Evolutionary conservation across 1,284 basidiomycete species (phyloP).

Genomic region (Pyrrhoderma lamaoense): DNA sequence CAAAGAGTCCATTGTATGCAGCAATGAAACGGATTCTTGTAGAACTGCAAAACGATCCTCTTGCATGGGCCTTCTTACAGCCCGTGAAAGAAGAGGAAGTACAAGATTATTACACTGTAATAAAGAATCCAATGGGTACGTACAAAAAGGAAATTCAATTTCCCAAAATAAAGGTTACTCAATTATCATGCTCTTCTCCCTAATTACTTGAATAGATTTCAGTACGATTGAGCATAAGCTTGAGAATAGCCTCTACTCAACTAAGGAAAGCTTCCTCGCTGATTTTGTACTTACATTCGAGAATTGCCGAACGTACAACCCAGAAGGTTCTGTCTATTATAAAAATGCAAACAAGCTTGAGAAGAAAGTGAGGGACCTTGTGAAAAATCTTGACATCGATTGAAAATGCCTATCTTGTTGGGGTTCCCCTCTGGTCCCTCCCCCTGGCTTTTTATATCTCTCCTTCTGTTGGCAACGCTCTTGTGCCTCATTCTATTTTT

Average conservation of each 20-base stretch:
- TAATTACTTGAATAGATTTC: slow-evolving; percentile 53
- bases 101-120: slow-evolving; percentile 85
- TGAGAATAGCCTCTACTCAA: slow-evolving; percentile 72
- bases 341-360: slow-evolving; percentile 86
- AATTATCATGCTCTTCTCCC: background rate
- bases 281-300: slow-evolving; percentile 86
- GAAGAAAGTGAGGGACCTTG: slow-evolving; percentile 50
- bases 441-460: background rate
- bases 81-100: slow-evolving; percentile 86
- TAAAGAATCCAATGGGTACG: slow-evolving; percentile 91
- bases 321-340: slow-evolving; percentile 76
- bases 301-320: slow-evolving; percentile 91
- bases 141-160: slow-evolving; percentile 13
- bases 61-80: slow-evolving; percentile 81
- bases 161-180: background rate
- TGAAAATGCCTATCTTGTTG: background rate
- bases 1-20: slow-evolving; percentile 47
- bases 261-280: slow-evolving; percentile 69
- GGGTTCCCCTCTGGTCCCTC: no score
- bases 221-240: slow-evolving; percentile 91
- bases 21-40: slow-evolving; percentile 79
- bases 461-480: background rate
- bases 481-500: background rate
- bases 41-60: slow-evolving; percentile 76
- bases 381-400: slow-evolving; percentile 28